Evolutionary conservation across 2,329 filamentous ascomycete species (phyloP).

Genomic region (Trichoderma koningiopsis): DNA sequence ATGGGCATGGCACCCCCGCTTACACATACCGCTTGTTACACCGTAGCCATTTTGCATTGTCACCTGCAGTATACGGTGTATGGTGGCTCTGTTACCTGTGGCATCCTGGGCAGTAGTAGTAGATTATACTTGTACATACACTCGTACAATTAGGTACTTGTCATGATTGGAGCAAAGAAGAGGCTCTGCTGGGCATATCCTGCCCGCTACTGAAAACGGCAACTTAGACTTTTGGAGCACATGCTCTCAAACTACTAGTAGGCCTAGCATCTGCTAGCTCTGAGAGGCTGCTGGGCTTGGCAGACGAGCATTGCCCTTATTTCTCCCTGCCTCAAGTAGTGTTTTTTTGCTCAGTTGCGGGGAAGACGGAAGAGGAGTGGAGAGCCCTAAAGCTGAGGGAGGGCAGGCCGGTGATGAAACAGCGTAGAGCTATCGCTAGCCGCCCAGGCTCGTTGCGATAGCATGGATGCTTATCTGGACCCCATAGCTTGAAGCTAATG

Average conservation of each 20-base stretch:
- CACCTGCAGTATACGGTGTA: not conserved
- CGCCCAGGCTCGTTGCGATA: not conserved
- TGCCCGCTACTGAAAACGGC: not conserved
- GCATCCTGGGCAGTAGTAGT: not conserved
- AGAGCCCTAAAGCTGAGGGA: not conserved
- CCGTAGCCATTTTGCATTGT: not conserved
- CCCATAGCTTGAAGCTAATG: slow-evolving; percentile 10
- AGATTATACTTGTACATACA: not conserved
- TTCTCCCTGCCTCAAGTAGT: not conserved
- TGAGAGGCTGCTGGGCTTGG: slow-evolving; percentile 7
- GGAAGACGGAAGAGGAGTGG: not conserved
- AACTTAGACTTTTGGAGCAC: not conserved
- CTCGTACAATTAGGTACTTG: not conserved
- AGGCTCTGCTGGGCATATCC: not conserved
- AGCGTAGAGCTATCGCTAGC: not conserved
- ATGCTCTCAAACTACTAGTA: slow-evolving; percentile 6
- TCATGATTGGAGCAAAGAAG: not conserved
- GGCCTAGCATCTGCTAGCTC: slow-evolving; percentile 4
- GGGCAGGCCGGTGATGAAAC: too few relatives aligned
- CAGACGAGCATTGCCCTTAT: not conserved
- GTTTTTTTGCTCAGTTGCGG: not conserved
- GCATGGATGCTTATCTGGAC: not conserved
- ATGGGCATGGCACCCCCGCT: not conserved
- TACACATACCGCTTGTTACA: slow-evolving; percentile 2
- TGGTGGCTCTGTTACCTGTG: not conserved